phyloP scores from a whole-genome alignment of 306 rosid species.

The Pyrus betulifolia region DNA sequence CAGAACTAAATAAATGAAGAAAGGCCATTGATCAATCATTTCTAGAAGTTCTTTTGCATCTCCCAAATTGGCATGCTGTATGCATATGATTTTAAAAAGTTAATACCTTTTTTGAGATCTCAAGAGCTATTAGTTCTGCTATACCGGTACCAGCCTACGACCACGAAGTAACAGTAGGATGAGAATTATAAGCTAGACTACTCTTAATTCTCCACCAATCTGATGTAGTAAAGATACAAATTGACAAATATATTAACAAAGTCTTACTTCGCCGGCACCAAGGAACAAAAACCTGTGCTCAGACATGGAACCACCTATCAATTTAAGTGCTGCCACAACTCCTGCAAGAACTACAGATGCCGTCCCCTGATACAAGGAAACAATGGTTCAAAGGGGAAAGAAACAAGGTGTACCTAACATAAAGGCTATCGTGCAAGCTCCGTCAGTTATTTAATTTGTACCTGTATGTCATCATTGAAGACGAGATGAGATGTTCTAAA shows the following conservation, averaged over 20 bases:
- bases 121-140: slow-evolving; percentile 92
- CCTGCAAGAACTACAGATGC: slow-evolving; percentile 96
- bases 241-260: background rate
- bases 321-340: slow-evolving; percentile 74
- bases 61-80: background rate
- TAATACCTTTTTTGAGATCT: slow-evolving; percentile 63
- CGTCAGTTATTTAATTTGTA: slow-evolving; percentile 1
- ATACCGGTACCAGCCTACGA: slow-evolving; percentile 92
- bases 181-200: background rate
- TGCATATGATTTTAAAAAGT: background rate
- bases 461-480: slow-evolving; percentile 98
- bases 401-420: background rate
- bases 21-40: background rate
- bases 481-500: slow-evolving; percentile 78
- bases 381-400: background rate
- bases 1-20: background rate
- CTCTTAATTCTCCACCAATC: background rate
- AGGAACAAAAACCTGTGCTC: slow-evolving; percentile 89
- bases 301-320: slow-evolving; percentile 63
- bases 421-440: slow-evolving; percentile 9
- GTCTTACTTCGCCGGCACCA: slow-evolving; percentile 88
- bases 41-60: background rate
- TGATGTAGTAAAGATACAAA: background rate
- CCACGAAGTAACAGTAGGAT: slow-evolving; percentile 10
- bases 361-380: slow-evolving; percentile 63